Percentiles rank a stretch among this genome's conserved stretches.
Conservation (phyloP, 768 basidiomycete species). For the Lactarius hatsudake region DNA sequence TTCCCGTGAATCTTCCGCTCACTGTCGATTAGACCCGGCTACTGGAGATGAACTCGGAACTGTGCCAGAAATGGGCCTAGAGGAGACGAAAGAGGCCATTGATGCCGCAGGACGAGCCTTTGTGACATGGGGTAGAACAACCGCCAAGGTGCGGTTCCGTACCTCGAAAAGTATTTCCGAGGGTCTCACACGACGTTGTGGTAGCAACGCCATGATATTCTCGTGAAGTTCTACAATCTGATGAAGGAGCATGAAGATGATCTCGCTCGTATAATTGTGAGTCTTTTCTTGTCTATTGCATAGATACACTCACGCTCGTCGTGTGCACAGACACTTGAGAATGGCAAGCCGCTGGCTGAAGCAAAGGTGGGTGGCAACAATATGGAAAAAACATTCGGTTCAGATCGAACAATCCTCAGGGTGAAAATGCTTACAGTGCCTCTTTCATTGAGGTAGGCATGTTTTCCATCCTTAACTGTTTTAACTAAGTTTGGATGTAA, state of each 20-base stretch:
- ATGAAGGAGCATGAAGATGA: slow-evolving; percentile 88
- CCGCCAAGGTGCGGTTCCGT: slow-evolving; percentile 61
- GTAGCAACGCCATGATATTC: slow-evolving; percentile 78
- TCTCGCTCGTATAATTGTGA: slow-evolving; percentile 77
- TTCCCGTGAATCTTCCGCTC: not conserved
- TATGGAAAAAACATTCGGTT: not conserved
- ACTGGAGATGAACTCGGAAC: slow-evolving; percentile 79
- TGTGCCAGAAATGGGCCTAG: slow-evolving; percentile 84
- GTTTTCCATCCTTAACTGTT: slow-evolving; percentile 29
- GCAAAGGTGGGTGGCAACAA: slow-evolving; percentile 53
- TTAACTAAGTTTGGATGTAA: slow-evolving; percentile 3
- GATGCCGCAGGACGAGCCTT: slow-evolving; percentile 78
- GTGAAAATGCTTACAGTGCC: slow-evolving; percentile 82
- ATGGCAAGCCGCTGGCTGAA: slow-evolving; percentile 87
- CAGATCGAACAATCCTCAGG: slow-evolving; percentile 38
- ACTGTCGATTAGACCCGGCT: slow-evolving; percentile 67
- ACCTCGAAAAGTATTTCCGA: not conserved
- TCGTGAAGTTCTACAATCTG: slow-evolving; percentile 73
- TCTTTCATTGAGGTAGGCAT: slow-evolving; percentile 73
- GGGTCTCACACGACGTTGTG: slow-evolving; percentile 1
- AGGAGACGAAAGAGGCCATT: slow-evolving; percentile 84
- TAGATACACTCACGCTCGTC: not conserved
- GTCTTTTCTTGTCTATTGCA: slow-evolving; percentile 1
- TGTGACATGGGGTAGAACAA: slow-evolving; percentile 81
- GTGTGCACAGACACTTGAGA: slow-evolving; percentile 75